Conservation (phyloP, 108 stramenopile species). For the Skeletonema marinoi region DNA sequence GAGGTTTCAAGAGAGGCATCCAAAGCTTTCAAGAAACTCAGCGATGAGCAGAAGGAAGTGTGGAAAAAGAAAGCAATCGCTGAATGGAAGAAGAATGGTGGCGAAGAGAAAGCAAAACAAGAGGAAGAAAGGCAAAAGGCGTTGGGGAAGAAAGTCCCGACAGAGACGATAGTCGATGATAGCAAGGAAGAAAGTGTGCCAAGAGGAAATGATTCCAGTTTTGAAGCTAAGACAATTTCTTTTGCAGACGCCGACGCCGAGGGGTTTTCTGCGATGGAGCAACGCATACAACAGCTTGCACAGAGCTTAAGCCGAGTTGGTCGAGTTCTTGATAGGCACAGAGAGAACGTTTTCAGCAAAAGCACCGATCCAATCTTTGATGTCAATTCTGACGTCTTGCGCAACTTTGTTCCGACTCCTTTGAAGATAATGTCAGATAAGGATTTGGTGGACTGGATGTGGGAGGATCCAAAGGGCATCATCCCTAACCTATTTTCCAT, state of each 20-base stretch:
- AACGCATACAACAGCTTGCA: conserved; percentile 86
- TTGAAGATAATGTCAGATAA: conserved; percentile 73
- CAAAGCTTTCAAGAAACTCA: conserved; percentile 59
- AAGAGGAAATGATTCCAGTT: conserved; percentile 13
- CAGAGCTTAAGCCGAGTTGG: conserved; percentile 82
- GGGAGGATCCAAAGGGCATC: conserved; percentile 69
- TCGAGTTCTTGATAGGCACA: conserved; percentile 84
- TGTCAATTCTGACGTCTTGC: conserved; percentile 41
- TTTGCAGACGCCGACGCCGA: conserved; percentile 86
- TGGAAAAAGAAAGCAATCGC: conserved; percentile 67
- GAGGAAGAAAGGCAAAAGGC: conserved; percentile 39
- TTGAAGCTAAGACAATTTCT: conserved; percentile 51
- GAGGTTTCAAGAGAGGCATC: conserved; percentile 66
- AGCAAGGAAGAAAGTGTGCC: conserved; percentile 20
- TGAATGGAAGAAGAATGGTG: conserved; percentile 72
- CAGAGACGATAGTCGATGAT: background rate
- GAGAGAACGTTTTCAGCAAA: conserved; percentile 50
- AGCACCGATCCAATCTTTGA: background rate
- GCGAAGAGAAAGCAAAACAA: conserved; percentile 38
- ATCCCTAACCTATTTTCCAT: conserved; percentile 50
- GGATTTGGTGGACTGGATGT: conserved; percentile 79
- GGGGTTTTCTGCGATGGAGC: conserved; percentile 86
- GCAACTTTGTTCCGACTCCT: conserved; percentile 67
- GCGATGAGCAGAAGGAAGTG: conserved; percentile 56
- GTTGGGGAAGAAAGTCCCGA: background rate